Conservation (phyloP, 2,329 filamentous ascomycete genomes). For the Thermoascus crustaceus region DNA sequence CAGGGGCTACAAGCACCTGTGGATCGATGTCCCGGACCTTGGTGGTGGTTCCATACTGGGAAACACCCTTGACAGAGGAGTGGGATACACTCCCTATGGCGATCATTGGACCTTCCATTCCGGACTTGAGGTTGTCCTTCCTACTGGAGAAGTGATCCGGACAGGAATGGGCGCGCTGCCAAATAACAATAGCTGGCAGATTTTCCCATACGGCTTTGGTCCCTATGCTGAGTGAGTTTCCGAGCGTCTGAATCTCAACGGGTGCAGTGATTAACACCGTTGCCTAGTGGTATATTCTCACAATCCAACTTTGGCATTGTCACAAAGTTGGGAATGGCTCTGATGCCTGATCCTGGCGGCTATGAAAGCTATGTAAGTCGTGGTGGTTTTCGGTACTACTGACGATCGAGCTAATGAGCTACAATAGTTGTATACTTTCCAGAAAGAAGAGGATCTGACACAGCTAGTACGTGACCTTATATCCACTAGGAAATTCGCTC, state of each 20-base stretch:
- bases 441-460: conserved; percentile 10
- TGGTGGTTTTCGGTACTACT: too few relatives aligned
- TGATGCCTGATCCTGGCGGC: conserved; percentile 11
- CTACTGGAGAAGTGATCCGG: conserved; percentile 29
- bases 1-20: conserved; percentile 30
- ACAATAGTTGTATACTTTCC: conserved; percentile 10
- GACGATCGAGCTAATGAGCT: too few relatives aligned
- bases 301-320: conserved; percentile 16
- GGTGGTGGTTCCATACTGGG: conserved; percentile 28
- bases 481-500: too few relatives aligned
- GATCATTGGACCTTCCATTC: conserved; percentile 40
- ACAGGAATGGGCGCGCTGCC: conserved; percentile 34
- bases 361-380: conserved; percentile 7
- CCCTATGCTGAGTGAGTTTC: conserved; percentile 6
- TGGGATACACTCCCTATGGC: conserved; percentile 30
- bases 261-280: background rate
- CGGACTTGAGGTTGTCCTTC: conserved; percentile 38
- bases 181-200: conserved; percentile 17
- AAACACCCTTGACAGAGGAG: conserved; percentile 27
- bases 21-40: conserved; percentile 34
- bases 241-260: background rate
- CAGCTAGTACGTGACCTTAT: conserved; percentile 7
- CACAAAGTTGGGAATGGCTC: conserved; percentile 16
- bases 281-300: conserved; percentile 9
- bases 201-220: conserved; percentile 9